A percentile compares a stretch with the other conserved stretches of the same genome.
Conservation (phyloP, 352 stramenopile species). For the Phytophthora melonis region DNA sequence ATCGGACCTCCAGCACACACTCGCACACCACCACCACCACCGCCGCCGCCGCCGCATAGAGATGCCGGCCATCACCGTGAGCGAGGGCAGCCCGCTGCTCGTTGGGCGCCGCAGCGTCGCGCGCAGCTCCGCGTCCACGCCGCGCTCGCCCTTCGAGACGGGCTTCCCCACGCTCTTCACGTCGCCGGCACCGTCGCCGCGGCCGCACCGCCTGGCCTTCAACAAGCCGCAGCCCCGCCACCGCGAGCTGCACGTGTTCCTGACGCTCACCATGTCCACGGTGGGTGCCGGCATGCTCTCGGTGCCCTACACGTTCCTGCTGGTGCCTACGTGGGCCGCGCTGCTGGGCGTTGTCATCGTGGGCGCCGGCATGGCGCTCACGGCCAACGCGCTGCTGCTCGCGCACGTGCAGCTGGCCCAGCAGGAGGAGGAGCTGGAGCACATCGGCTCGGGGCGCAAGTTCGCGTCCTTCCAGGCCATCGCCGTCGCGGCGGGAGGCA, state of each 20-base stretch:
- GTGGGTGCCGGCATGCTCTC: conserved; percentile 78
- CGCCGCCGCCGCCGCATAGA: background rate
- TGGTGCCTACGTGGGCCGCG: conserved; percentile 53
- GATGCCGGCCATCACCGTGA: conserved; percentile 32
- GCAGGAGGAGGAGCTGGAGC: conserved; percentile 50
- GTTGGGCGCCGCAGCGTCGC: conserved; percentile 14
- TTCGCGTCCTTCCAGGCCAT: conserved; percentile 78
- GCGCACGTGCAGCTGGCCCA: conserved; percentile 63
- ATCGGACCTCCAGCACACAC: conserved; percentile 12
- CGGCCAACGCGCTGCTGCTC: conserved; percentile 63
- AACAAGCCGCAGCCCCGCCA: conserved; percentile 40
- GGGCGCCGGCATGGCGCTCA: conserved; percentile 63
- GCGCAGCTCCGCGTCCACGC: conserved; percentile 37
- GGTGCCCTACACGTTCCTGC: conserved; percentile 76
- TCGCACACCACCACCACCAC: background rate
- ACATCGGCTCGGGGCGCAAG: conserved; percentile 59
- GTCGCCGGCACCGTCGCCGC: conserved; percentile 60
- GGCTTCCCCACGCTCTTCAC: conserved; percentile 77
- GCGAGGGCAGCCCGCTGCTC: conserved; percentile 39
- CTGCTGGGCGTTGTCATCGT: conserved; percentile 58
- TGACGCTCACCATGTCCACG: conserved; percentile 83
- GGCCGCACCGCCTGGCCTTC: conserved; percentile 66
- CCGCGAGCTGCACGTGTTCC: conserved; percentile 72
- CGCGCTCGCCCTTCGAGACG: conserved; percentile 73
- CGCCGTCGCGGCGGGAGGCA: conserved; percentile 58